Evolutionary conservation across 345 rosid genomes (phyloP).

Genomic region (Mercurialis annua): DNA sequence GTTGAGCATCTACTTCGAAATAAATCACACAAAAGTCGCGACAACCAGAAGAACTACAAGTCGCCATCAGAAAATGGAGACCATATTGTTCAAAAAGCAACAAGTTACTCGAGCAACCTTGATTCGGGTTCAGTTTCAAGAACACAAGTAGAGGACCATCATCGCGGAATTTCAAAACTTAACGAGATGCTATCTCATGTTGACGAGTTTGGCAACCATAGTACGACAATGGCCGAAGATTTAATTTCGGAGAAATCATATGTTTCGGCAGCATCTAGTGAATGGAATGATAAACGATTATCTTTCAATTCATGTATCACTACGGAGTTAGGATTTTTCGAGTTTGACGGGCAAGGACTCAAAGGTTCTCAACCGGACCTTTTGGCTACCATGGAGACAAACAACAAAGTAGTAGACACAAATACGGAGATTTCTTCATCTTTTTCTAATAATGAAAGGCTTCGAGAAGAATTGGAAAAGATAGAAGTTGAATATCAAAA

Average conservation of each 20-base stretch:
- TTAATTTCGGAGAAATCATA: slow-evolving; percentile 37
- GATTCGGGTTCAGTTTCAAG: slow-evolving; percentile 14
- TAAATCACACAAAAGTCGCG: slow-evolving; percentile 14
- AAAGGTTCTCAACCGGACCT: neutral
- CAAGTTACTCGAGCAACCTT: slow-evolving; percentile 20
- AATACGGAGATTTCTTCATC: neutral
- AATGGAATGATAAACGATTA: slow-evolving; percentile 29
- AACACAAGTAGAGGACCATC: slow-evolving; percentile 14
- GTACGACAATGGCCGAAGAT: slow-evolving; percentile 23
- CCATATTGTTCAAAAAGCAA: slow-evolving; percentile 20
- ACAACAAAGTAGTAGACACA: neutral
- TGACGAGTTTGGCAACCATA: slow-evolving; percentile 10
- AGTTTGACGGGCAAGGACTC: slow-evolving; percentile 14
- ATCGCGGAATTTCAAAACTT: slow-evolving; percentile 11
- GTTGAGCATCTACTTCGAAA: slow-evolving; percentile 16
- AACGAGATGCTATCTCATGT: slow-evolving; percentile 22
- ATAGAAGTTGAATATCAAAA: slow-evolving; percentile 17
- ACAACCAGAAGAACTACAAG: neutral
- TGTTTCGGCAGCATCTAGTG: slow-evolving; percentile 42
- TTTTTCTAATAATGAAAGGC: neutral
- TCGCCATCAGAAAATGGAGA: slow-evolving; percentile 26
- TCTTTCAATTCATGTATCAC: slow-evolving; percentile 30
- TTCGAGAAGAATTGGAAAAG: slow-evolving; percentile 12
- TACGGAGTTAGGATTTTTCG: slow-evolving; percentile 22
- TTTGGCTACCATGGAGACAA: slow-evolving; percentile 10